Conservation (phyloP, 1,284 basidiomycete species). For the Rhodotorula sp. region DNA sequence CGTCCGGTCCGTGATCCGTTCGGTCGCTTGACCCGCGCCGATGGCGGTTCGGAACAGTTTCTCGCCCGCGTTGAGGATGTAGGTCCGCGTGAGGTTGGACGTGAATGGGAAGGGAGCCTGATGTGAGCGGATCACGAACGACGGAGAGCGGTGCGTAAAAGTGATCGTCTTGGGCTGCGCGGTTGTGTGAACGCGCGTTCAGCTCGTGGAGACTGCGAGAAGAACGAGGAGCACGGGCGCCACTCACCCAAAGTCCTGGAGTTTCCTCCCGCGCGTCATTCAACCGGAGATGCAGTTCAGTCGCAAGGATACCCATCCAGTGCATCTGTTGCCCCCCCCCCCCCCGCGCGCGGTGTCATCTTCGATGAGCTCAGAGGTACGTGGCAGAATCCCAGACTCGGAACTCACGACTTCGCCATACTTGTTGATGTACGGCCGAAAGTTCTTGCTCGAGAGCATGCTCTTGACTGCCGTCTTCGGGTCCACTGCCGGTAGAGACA, state of each 20-base stretch:
- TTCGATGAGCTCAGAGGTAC: no score
- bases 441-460: constrained; percentile 91
- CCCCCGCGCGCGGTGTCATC: no score
- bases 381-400: not conserved
- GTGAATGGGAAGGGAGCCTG: constrained; percentile 48
- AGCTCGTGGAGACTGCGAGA: not conserved
- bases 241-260: constrained; percentile 65
- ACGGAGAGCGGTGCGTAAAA: constrained; percentile 62
- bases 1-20: constrained; percentile 8
- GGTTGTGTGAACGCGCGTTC: not conserved
- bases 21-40: constrained; percentile 46
- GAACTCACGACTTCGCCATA: constrained; percentile 60
- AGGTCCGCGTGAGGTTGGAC: constrained; percentile 35
- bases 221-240: not conserved
- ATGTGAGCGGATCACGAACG: constrained; percentile 41
- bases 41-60: constrained; percentile 81
- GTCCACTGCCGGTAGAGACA: constrained; percentile 61
- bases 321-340: no score
- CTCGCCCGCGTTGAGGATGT: constrained; percentile 72
- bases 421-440: constrained; percentile 71
- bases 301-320: constrained; percentile 87
- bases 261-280: constrained; percentile 72
- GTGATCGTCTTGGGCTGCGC: constrained; percentile 79
- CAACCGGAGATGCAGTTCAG: constrained; percentile 80
- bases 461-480: constrained; percentile 80